Evolutionary conservation across 257 asterid genomes (phyloP), one percentile per base, ranked within the genome.

Genomic region (Fraxinus americana): DNA sequence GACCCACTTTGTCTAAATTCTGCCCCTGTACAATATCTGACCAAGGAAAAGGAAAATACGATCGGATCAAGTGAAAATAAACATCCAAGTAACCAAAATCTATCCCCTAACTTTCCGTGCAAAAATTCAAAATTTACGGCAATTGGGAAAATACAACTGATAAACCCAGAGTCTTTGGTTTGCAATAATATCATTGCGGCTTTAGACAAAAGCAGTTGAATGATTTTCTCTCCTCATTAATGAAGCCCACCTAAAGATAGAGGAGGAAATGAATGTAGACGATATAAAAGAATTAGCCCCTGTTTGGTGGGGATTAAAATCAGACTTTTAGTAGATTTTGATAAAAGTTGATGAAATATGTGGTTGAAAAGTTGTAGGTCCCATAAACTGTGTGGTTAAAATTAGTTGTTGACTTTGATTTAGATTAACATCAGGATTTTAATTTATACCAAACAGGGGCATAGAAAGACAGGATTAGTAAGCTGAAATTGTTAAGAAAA

Each of bases 21-120:
- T 82, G 87, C 74, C 57, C 83, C 79, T 71, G 75, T 45, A 77
- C 67, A 71, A 83, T 75, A 83, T 87, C 98, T 90, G 83, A 73
- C 45, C 65, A 43, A 43, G 82, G 73, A 87, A 71, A 57, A 61
- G 59, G 7, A 67, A 76, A 23, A 75, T 19, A 57, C n/a, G 75
- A 38, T 48, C 39, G 78, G 78, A 32, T 48, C 29, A 19, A 72
- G 76, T 57, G 54, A 35, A 71, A 50, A 30, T 10, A 66, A 14
- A 27, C 21, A 32, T 3, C 43, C 32, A 39, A 65, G 32, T 71
- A 76, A 48, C 78, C 69, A 72, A 72, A 45, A 7, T 75, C 25
- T 5, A 13, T 27, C 25, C 19, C 23, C 17, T 36, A 45, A 45
- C 41, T 30, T 73, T 73, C 21, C 76, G 9, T 27, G 39, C 23